phyloP scores from a whole-genome alignment of 129 eudicot genomes.

The Helianthus tuberosus region DNA sequence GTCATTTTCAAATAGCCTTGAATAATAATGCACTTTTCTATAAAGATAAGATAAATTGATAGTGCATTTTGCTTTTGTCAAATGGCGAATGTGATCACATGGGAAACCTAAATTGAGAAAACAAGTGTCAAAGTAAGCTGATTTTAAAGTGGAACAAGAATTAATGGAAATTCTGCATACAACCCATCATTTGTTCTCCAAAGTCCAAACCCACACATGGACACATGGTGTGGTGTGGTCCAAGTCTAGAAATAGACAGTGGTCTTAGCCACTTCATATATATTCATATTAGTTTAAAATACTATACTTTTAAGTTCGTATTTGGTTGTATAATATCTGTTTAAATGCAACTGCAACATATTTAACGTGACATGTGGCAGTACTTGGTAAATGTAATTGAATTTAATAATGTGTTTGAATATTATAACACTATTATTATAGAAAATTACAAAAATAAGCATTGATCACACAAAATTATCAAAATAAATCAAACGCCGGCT shows the following conservation, averaged over 20 bases:
- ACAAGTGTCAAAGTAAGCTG: constrained; percentile 33
- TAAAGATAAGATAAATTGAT: constrained; percentile 24
- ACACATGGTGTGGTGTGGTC: constrained; percentile 38
- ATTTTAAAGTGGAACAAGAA: constrained; percentile 28
- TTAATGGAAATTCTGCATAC: constrained; percentile 28
- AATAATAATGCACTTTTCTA: constrained; percentile 12
- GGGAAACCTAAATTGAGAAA: constrained; percentile 20
- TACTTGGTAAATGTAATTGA: no score
- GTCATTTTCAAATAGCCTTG: constrained; percentile 27
- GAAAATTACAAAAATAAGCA: no score
- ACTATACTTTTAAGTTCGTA: no score
- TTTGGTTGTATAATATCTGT: no score
- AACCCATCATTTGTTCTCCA: constrained; percentile 29
- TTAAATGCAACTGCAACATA: no score
- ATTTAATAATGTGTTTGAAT: no score
- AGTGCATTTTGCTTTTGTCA: constrained; percentile 13
- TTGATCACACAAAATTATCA: no score
- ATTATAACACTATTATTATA: no score
- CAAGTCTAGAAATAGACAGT: constrained; percentile 17
- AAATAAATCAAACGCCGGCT: no score
- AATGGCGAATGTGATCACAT: constrained; percentile 38
- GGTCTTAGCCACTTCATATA: neutral
- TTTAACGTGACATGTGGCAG: no score
- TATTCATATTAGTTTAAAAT: no score
- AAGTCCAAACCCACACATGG: constrained; percentile 21